A percentile compares a stretch with the other conserved stretches of the same genome.
Evolutionary conservation across 75 land plant genomes (phyloP).

Genomic region (Pinus taeda): DNA sequence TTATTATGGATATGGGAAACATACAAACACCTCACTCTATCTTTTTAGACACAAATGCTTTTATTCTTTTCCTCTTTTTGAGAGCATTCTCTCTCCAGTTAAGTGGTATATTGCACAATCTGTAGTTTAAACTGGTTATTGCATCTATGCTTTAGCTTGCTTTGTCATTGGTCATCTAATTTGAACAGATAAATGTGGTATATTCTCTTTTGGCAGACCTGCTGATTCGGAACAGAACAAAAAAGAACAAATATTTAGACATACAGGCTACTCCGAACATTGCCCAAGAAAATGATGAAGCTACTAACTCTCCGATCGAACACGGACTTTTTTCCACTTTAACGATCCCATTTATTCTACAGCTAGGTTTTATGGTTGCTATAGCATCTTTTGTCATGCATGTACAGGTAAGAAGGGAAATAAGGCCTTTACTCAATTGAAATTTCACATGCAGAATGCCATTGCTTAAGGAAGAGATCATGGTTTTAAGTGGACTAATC

Average conservation of each 20-base stretch:
- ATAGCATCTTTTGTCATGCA: conserved; percentile 89
- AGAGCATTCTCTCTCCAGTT: neutral
- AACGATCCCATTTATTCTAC: conserved; percentile 67
- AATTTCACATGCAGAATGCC: neutral
- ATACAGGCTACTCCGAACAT: neutral
- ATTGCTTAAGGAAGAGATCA: neutral
- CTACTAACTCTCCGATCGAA: conserved; percentile 6
- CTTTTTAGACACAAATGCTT: too few species aligned
- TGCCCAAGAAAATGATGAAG: neutral
- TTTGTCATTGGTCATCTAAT: neutral
- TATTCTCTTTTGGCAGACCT: conserved; percentile 10
- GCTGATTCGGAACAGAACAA: neutral
- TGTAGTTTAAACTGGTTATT: neutral
- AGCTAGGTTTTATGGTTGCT: conserved; percentile 68
- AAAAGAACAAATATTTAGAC: neutral
- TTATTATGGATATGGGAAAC: neutral
- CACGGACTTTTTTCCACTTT: conserved; percentile 39
- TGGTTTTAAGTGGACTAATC: neutral
- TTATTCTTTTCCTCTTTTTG: neutral
- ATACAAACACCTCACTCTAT: neutral
- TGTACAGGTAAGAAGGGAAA: conserved; percentile 66
- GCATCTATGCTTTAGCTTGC: neutral
- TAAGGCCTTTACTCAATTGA: conserved; percentile 3
- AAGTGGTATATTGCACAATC: neutral
- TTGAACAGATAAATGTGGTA: neutral